Evolutionary conservation across 345 rosid genomes (phyloP).

Genomic region (Noccaea bulbosa): DNA sequence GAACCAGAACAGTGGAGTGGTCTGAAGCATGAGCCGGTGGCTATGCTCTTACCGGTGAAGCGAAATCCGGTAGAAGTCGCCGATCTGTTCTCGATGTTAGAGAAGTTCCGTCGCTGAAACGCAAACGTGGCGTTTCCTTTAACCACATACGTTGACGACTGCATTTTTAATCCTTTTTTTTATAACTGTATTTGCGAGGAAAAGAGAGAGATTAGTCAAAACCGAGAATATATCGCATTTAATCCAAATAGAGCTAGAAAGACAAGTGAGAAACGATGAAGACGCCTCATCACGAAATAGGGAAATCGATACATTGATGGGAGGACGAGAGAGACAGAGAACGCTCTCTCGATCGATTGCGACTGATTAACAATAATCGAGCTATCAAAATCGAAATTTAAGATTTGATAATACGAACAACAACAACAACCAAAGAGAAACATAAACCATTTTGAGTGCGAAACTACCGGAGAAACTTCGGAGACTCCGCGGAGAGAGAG

Average conservation of each 20-base stretch:
- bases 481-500: constrained; percentile 52
- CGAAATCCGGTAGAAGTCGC: constrained; percentile 39
- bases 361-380: constrained; percentile 17
- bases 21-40: constrained; percentile 43
- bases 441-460: constrained; percentile 16
- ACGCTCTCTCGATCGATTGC: constrained; percentile 23
- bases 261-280: constrained; percentile 18
- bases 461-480: constrained; percentile 45
- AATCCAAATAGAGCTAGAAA: not conserved
- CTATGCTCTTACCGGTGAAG: constrained; percentile 18
- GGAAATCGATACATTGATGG: constrained; percentile 20
- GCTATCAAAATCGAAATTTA: constrained; percentile 1
- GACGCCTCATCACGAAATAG: constrained; percentile 6
- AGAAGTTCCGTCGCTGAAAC: constrained; percentile 44
- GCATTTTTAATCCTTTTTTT: constrained; percentile 52
- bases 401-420: constrained; percentile 14
- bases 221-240: constrained; percentile 13
- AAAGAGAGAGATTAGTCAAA: constrained; percentile 35
- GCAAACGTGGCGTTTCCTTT: constrained; percentile 52
- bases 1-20: constrained; percentile 43
- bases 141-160: constrained; percentile 55
- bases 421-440: not conserved
- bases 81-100: constrained; percentile 38
- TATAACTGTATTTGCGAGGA: constrained; percentile 31
- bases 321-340: constrained; percentile 4